phyloP scores from a whole-genome alignment of 129 eudicot genomes.

The Dittrichia graveolens region DNA sequence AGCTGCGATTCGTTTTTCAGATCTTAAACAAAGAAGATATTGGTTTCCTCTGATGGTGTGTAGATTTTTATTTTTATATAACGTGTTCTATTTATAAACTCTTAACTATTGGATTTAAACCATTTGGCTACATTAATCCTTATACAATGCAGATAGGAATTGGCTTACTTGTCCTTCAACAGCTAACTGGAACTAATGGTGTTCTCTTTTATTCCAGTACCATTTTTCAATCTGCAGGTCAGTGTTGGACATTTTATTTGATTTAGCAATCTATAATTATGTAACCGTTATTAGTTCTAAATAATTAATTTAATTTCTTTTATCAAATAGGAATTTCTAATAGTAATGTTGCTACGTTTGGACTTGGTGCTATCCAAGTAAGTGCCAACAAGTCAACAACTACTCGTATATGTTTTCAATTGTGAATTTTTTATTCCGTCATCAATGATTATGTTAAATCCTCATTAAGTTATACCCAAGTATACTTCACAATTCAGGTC shows the following conservation, averaged over 20 bases:
- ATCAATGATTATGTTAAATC: not conserved
- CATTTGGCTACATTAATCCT: slow-evolving; percentile 6
- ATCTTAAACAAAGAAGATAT: slow-evolving; percentile 81
- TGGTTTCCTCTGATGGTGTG: slow-evolving; percentile 91
- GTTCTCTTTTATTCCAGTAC: slow-evolving; percentile 85
- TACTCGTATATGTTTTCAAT: not conserved
- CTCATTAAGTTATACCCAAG: not conserved
- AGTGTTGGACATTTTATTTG: slow-evolving; percentile 6
- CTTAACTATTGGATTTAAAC: too few species aligned
- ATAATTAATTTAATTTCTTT: slow-evolving; percentile 12
- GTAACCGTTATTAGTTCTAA: not conserved
- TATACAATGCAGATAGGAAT: slow-evolving; percentile 72
- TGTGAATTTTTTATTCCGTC: not conserved
- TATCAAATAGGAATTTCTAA: slow-evolving; percentile 66
- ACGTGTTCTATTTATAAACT: not conserved
- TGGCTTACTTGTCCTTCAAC: slow-evolving; percentile 82
- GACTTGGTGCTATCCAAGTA: slow-evolving; percentile 87
- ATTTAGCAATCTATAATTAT: not conserved
- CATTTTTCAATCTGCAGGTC: slow-evolving; percentile 87
- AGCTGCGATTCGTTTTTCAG: slow-evolving; percentile 68
- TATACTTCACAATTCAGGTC: slow-evolving; percentile 45
- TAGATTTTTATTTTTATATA: slow-evolving; percentile 1
- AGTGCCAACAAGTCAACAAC: slow-evolving; percentile 20
- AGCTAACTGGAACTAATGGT: slow-evolving; percentile 78
- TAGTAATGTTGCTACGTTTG: slow-evolving; percentile 74